phyloP scores from a whole-genome alignment of 2,329 filamentous ascomycete genomes.

The Hypomyces perniciosus region DNA sequence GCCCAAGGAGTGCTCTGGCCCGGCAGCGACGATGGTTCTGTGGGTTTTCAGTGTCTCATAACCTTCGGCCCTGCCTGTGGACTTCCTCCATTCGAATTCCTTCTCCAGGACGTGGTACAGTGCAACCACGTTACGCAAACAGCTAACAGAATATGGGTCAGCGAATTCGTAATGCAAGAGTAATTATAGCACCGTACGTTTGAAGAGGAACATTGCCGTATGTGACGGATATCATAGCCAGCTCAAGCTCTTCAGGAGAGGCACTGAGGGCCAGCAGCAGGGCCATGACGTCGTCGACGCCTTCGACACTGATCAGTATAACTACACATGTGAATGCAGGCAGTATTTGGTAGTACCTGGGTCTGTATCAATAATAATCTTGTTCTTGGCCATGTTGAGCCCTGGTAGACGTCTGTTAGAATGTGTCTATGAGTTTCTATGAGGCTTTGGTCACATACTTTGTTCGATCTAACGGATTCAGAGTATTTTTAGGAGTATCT shows the following conservation, averaged over 20 bases:
- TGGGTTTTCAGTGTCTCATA: constrained; percentile 66
- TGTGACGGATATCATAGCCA: constrained; percentile 79
- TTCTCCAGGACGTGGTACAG: constrained; percentile 89
- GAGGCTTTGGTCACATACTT: too few species aligned
- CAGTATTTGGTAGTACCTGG: not conserved
- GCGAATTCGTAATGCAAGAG: not conserved
- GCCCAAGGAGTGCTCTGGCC: constrained; percentile 77
- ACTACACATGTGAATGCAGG: too few species aligned
- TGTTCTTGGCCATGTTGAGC: constrained; percentile 34
- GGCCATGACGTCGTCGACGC: constrained; percentile 87
- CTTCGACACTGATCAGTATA: constrained; percentile 26
- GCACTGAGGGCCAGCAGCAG: constrained; percentile 81
- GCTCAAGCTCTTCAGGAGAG: constrained; percentile 75
- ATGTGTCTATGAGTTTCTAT: not conserved
- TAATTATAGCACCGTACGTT: constrained; percentile 45
- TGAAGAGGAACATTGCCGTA: constrained; percentile 90
- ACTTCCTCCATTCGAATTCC: constrained; percentile 76
- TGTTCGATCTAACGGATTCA: too few species aligned
- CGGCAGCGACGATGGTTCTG: constrained; percentile 82
- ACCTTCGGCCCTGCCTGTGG: constrained; percentile 59
- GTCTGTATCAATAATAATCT: constrained; percentile 94
- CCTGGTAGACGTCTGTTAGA: not conserved
- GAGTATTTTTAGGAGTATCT: too few species aligned
- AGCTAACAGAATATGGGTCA: constrained; percentile 42
- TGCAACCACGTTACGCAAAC: constrained; percentile 80